Conservation (phyloP, 108 stramenopile genomes). For the Skeletonema menzelii region DNA sequence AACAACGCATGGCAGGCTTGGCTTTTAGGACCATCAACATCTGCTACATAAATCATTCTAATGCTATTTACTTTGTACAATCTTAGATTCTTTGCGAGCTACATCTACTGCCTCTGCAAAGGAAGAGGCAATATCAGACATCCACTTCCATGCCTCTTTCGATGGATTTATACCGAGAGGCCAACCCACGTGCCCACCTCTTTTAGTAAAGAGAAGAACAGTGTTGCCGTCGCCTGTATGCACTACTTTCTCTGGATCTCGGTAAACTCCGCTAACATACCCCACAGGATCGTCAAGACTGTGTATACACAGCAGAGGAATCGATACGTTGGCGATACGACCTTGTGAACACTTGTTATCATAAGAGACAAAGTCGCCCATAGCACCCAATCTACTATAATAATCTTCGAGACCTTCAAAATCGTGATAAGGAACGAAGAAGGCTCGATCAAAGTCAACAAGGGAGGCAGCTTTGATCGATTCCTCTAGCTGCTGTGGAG, state of each 20-base stretch:
- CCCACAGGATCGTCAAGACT: constrained; percentile 77
- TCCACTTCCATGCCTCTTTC: constrained; percentile 67
- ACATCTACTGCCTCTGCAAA: constrained; percentile 56
- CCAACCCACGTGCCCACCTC: constrained; percentile 86
- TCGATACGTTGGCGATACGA: constrained; percentile 61
- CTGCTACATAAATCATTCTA: neutral
- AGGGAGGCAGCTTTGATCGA: constrained; percentile 63
- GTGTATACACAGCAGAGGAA: constrained; percentile 67
- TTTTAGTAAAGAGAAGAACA: constrained; percentile 65
- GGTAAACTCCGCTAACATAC: constrained; percentile 63
- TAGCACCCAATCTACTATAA: constrained; percentile 57
- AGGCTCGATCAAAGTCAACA: constrained; percentile 54
- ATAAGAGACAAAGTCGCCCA: constrained; percentile 59
- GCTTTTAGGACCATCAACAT: constrained; percentile 41
- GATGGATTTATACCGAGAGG: constrained; percentile 58
- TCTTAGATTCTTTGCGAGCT: constrained; percentile 5
- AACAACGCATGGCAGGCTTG: constrained; percentile 89
- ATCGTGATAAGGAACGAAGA: constrained; percentile 73
- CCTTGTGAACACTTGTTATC: constrained; percentile 33
- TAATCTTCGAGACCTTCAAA: constrained; percentile 69
- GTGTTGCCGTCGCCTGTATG: constrained; percentile 59
- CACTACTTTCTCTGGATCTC: constrained; percentile 58
- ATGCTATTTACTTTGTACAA: neutral
- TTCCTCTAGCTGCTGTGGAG: constrained; percentile 39
- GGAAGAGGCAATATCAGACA: constrained; percentile 60